phyloP scores from a whole-genome alignment of 2,329 filamentous ascomycete genomes.

The Fragosphaeria purpurea region DNA sequence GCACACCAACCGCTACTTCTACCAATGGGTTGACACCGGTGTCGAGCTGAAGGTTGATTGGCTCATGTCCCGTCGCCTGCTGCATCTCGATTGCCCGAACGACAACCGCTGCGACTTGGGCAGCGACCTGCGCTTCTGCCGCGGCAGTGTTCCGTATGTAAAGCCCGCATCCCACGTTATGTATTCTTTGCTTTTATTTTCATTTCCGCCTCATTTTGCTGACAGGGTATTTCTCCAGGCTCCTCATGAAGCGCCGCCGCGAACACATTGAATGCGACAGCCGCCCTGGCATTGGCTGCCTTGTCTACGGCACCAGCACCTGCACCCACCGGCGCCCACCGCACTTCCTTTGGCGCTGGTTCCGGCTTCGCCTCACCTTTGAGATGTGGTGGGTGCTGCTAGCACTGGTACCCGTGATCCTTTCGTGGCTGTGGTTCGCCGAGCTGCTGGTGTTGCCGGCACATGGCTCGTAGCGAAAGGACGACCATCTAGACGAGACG shows the following conservation, averaged over 20 bases:
- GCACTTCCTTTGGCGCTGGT: slow-evolving; percentile 38
- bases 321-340: slow-evolving; percentile 34
- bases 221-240: slow-evolving; percentile 21
- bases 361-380: slow-evolving; percentile 33
- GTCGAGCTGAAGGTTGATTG: slow-evolving; percentile 57
- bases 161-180: background rate
- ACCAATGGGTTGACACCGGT: slow-evolving; percentile 54
- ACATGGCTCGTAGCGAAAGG: too few species aligned
- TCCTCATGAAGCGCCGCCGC: slow-evolving; percentile 48
- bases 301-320: slow-evolving; percentile 39
- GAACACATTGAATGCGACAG: slow-evolving; percentile 53
- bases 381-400: slow-evolving; percentile 41
- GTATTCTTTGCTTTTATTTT: background rate
- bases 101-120: slow-evolving; percentile 46
- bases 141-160: slow-evolving; percentile 47
- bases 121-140: slow-evolving; percentile 50
- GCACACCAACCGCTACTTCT: slow-evolving; percentile 55
- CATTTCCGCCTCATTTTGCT: background rate
- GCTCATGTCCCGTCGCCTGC: slow-evolving; percentile 52
- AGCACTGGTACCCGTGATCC: slow-evolving; percentile 29
- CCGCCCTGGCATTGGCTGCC: slow-evolving; percentile 44
- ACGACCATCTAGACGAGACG: too few species aligned
- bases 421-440: slow-evolving; percentile 28
- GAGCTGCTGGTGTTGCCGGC: slow-evolving; percentile 10
- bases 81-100: slow-evolving; percentile 57